Percentiles rank a stretch among this genome's conserved stretches.
Conservation (phyloP, 495 filamentous ascomycete species). For the Trichoderma virens region DNA sequence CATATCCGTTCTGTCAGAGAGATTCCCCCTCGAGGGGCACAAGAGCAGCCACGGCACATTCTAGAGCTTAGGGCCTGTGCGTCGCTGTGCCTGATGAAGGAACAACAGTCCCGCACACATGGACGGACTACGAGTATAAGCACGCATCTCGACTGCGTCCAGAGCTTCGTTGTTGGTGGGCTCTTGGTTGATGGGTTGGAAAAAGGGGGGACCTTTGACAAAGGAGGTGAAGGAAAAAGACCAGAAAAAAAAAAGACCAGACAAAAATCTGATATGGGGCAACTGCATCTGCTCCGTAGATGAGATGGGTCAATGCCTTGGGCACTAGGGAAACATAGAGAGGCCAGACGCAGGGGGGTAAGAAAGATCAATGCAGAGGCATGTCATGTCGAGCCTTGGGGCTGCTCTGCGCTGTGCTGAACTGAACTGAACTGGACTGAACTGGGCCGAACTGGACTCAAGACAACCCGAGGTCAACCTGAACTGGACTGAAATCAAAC, state of each 20-base stretch:
- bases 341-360: no score
- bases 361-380: no score
- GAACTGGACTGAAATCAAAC: no score
- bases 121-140: neutral
- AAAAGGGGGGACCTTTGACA: neutral
- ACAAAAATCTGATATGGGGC: slow-evolving; percentile 3
- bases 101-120: neutral
- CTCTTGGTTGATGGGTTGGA: neutral
- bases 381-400: no score
- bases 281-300: neutral
- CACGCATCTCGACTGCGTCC: neutral
- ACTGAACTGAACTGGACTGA: no score
- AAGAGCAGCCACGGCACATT: neutral
- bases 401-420: no score
- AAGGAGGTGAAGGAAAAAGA: neutral
- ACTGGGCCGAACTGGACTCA: no score
- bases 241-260: neutral
- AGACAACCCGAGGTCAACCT: no score
- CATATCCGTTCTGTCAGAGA: slow-evolving; percentile 1
- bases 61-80: slow-evolving; percentile 5
- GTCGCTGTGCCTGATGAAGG: slow-evolving; percentile 5
- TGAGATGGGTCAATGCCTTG: neutral
- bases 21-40: neutral
- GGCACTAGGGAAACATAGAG: no score
- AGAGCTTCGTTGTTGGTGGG: neutral